Percentiles rank a stretch among this genome's conserved stretches.
These are phyloP conservation scores for Thelonectria blattea DNA, from an alignment of 2,329 filamentous ascomycete species.

Conservation along the genomic window DNA sequence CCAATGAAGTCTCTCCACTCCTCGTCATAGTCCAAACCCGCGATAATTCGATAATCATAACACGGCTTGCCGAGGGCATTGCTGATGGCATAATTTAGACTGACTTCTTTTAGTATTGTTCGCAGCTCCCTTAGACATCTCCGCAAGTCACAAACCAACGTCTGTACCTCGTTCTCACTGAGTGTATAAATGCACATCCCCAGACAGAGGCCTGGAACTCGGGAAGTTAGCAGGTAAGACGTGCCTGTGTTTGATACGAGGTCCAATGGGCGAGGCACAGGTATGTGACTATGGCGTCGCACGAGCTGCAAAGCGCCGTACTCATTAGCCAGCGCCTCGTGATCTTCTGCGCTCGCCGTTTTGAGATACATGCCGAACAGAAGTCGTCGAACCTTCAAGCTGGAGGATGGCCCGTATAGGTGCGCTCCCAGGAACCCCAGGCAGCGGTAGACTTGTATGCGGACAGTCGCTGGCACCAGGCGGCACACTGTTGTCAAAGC, in stretches of 20 bases:
- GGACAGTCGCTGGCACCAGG: too few species aligned
- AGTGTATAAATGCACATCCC: background rate
- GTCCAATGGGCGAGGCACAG: background rate
- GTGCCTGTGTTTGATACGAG: background rate
- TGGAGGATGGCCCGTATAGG: too few species aligned
- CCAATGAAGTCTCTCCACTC: constrained; percentile 8
- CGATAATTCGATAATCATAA: constrained; percentile 1
- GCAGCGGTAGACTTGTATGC: too few species aligned
- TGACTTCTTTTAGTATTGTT: background rate
- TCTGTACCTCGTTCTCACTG: background rate
- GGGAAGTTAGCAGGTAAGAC: background rate
- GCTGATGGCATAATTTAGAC: background rate
- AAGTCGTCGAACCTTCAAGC: too few species aligned
- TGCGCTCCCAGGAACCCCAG: too few species aligned
- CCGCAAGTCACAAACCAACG: background rate
- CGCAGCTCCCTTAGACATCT: background rate
- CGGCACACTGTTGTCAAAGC: too few species aligned
- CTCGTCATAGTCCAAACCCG: background rate
- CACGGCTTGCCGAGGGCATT: background rate
- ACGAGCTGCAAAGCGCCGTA: background rate
- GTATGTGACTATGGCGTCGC: background rate
- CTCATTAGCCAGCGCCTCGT: background rate
- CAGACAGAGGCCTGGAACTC: background rate
- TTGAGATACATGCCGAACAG: constrained; percentile 17
- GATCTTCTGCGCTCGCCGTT: background rate